Evolutionary conservation across 2,329 filamentous ascomycete species (phyloP).

Genomic region (Colletotrichum tropicale): DNA sequence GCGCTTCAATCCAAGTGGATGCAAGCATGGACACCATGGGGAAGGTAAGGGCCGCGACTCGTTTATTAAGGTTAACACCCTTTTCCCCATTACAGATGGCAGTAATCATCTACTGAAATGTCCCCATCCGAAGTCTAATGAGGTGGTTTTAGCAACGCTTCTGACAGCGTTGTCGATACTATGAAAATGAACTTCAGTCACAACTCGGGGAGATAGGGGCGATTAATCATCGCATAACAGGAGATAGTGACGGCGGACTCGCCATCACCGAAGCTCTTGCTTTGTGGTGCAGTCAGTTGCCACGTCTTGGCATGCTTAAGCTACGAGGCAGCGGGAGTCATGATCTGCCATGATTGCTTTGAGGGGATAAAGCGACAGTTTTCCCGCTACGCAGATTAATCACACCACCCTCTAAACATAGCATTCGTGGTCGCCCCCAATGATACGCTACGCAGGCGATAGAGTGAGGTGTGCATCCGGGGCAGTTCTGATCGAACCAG

Average conservation of each 20-base stretch:
- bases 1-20: neutral
- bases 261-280: neutral
- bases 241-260: neutral
- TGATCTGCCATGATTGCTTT: neutral
- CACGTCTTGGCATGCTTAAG: neutral
- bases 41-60: neutral
- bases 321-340: neutral
- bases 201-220: neutral
- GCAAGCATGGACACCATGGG: neutral
- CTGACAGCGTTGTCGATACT: neutral
- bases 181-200: neutral
- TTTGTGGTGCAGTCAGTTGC: neutral
- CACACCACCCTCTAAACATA: neutral
- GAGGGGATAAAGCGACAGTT: neutral
- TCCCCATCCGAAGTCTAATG: neutral
- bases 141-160: neutral
- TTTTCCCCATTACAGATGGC: neutral
- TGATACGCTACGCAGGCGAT: neutral
- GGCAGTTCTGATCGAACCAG: neutral
- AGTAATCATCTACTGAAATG: neutral
- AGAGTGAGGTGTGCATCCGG: neutral
- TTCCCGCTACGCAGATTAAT: neutral
- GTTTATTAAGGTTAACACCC: neutral
- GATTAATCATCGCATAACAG: neutral
- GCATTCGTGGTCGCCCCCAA: neutral